Percentiles rank a stretch among this genome's conserved stretches.
phyloP scores from a whole-genome alignment of 2,329 filamentous ascomycete species.

The Colletotrichum theobromicola region DNA sequence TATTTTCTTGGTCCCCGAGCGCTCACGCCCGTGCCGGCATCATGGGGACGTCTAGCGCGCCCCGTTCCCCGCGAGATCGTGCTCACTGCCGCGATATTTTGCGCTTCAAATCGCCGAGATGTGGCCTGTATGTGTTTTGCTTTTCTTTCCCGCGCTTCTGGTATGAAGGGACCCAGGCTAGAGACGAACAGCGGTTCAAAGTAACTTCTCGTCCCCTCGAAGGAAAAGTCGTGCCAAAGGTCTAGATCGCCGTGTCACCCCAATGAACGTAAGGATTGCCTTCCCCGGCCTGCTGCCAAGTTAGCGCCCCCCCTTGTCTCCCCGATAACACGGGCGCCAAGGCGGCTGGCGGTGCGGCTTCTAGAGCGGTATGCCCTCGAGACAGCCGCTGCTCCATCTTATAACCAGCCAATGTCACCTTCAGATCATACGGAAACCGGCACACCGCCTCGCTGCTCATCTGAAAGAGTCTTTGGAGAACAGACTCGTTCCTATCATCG shows the following conservation, averaged over 20 bases:
- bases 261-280: not conserved
- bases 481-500: not conserved
- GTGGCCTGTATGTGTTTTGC: not conserved
- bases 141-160: not conserved
- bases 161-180: not conserved
- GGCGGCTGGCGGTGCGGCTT: slow-evolving; percentile 23
- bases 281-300: slow-evolving; percentile 1
- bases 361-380: not conserved
- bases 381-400: slow-evolving; percentile 8
- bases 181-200: not conserved
- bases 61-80: not conserved
- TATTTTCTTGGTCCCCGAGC: slow-evolving; percentile 1
- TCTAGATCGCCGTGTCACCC: not conserved
- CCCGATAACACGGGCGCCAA: slow-evolving; percentile 15
- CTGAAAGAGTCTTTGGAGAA: not conserved
- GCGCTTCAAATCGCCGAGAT: not conserved
- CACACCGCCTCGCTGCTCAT: not conserved
- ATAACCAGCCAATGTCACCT: not conserved
- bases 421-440: not conserved
- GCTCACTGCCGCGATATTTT: not conserved
- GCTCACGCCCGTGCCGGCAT: not conserved
- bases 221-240: not conserved
- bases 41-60: not conserved
- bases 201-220: not conserved
- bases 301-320: not conserved